These are phyloP conservation scores for Backusella macrospora DNA, from an alignment of 192 early-diverging fungal genomes.

Conservation along the genomic window DNA sequence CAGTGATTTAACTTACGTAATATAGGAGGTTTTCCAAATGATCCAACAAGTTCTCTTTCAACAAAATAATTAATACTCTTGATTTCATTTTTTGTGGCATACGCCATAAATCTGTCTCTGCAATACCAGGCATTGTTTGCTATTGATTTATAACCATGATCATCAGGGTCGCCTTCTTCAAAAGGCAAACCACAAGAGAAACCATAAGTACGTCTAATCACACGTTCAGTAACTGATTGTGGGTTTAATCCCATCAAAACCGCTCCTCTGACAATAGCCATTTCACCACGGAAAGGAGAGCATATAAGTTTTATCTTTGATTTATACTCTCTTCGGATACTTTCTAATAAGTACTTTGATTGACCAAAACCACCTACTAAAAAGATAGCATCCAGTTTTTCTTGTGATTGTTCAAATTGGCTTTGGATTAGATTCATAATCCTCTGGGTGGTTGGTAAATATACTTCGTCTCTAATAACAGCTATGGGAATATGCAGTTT, in stretches of 20 bases:
- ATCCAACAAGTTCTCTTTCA: background rate
- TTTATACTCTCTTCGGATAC: conserved; percentile 42
- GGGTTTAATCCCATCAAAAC: conserved; percentile 50
- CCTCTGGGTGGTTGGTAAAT: conserved; percentile 46
- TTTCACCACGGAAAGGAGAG: conserved; percentile 43
- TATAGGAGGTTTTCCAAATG: background rate
- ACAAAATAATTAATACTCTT: conserved; percentile 52
- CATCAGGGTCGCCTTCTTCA: conserved; percentile 17
- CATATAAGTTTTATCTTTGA: conserved; percentile 38
- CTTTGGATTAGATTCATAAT: background rate
- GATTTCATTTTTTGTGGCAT: conserved; percentile 30
- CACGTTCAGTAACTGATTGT: conserved; percentile 40
- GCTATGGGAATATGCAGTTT: conserved; percentile 36
- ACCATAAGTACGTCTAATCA: conserved; percentile 49
- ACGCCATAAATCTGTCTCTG: conserved; percentile 32
- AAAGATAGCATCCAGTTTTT: conserved; percentile 50
- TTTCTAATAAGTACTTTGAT: conserved; percentile 47
- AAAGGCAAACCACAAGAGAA: conserved; percentile 48
- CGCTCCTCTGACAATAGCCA: conserved; percentile 56
- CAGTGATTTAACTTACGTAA: background rate
- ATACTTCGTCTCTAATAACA: conserved; percentile 46
- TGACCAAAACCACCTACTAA: conserved; percentile 60
- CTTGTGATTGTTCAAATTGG: conserved; percentile 27
- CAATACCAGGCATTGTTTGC: conserved; percentile 36
- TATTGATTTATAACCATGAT: background rate